These are phyloP conservation scores for Mortierella sp. DNA, from an alignment of 371 early-diverging fungal species.

Conservation along the genomic window DNA sequence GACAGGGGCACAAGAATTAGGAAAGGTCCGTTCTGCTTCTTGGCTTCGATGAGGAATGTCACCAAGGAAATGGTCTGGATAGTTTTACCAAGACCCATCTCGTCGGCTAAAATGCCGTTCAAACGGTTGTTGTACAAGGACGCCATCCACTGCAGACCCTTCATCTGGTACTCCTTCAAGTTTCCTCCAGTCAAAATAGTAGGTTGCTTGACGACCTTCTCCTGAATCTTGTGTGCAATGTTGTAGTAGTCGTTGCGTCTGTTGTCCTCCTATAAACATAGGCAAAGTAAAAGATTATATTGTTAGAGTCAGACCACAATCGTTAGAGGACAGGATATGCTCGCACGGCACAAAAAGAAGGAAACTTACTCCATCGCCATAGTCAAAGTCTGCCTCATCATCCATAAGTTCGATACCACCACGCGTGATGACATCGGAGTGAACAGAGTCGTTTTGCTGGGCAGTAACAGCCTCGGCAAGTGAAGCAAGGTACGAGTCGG, in stretches of 20 bases:
- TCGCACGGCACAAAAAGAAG: background rate
- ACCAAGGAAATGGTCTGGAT: constrained; percentile 99
- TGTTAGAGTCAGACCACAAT: background rate
- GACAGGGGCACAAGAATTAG: constrained; percentile 95
- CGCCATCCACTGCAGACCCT: constrained; percentile 99
- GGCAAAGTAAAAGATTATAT: background rate
- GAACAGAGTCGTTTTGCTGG: constrained; percentile 81
- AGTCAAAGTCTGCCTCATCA: constrained; percentile 72
- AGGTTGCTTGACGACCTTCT: constrained; percentile 84
- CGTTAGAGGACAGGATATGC: background rate
- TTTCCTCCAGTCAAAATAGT: constrained; percentile 86
- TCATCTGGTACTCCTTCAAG: constrained; percentile 98
- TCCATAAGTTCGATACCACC: constrained; percentile 61
- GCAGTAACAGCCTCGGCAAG: constrained; percentile 83
- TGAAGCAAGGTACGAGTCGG: constrained; percentile 86
- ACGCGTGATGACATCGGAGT: constrained; percentile 57
- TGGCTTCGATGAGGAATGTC: constrained; percentile 92
- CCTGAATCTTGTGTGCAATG: constrained; percentile 88
- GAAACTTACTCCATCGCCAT: constrained; percentile 48
- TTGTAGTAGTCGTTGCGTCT: constrained; percentile 87
- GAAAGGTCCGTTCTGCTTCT: constrained; percentile 93
- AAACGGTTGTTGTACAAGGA: constrained; percentile 96
- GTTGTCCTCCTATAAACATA: constrained; percentile 50
- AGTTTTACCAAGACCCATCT: constrained; percentile 98
- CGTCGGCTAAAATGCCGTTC: constrained; percentile 99